These are phyloP conservation scores for Phoenix roebelenii DNA, from an alignment of 176 grass and related monocot genomes.

Conservation along the genomic window DNA sequence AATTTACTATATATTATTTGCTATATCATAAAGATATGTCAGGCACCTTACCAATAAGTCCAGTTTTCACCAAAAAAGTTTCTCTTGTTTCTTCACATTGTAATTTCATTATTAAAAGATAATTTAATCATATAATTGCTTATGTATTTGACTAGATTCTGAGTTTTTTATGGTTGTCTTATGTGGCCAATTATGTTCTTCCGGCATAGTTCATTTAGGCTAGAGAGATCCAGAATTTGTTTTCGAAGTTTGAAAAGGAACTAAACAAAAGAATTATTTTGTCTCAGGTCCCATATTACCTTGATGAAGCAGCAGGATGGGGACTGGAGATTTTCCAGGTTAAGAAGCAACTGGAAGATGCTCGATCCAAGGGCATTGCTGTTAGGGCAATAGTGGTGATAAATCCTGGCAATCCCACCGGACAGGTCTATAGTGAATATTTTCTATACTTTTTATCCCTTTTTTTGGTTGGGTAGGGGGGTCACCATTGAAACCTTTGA, in stretches of 20 bases:
- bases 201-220: too few relatives aligned
- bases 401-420: constrained; percentile 83
- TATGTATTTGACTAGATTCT: too few relatives aligned
- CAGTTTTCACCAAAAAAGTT: neutral
- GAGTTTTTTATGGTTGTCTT: too few relatives aligned
- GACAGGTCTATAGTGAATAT: constrained; percentile 29
- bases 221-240: neutral
- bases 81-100: neutral
- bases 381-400: constrained; percentile 68
- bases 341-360: constrained; percentile 57
- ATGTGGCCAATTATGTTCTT: too few relatives aligned
- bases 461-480: too few relatives aligned
- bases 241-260: neutral
- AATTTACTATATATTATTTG: too few relatives aligned
- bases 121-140: too few relatives aligned
- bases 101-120: too few relatives aligned
- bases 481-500: too few relatives aligned
- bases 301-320: constrained; percentile 50
- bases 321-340: constrained; percentile 37
- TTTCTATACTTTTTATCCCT: neutral
- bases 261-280: constrained; percentile 1
- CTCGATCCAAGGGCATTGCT: constrained; percentile 35
- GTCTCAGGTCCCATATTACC: constrained; percentile 63
- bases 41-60: too few relatives aligned
- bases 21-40: too few relatives aligned